A percentile compares a stretch with the other conserved stretches of the same genome.
These are phyloP conservation scores for Coemansia sp. DNA, from an alignment of 192 early-diverging fungal species.

Conservation along the genomic window DNA sequence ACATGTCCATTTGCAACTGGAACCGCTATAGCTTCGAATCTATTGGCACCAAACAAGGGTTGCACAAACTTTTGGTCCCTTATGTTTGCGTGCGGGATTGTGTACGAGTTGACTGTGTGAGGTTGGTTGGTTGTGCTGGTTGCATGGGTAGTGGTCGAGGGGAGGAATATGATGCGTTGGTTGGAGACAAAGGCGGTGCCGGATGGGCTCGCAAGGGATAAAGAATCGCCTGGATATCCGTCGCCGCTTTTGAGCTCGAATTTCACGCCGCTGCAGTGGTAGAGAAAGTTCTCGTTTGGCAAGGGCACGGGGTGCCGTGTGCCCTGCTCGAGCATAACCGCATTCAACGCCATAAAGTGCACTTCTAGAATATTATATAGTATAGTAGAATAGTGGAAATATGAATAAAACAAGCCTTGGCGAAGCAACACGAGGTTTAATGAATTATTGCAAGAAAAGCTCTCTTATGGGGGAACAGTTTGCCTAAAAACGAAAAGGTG, in stretches of 20 bases:
- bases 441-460: too few species aligned
- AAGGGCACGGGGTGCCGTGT: constrained; percentile 47
- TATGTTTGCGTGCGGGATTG: constrained; percentile 32
- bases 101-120: constrained; percentile 33
- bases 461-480: too few species aligned
- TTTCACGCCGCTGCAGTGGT: constrained; percentile 53
- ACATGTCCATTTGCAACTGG: constrained; percentile 24
- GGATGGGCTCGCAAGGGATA: constrained; percentile 14
- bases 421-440: too few species aligned
- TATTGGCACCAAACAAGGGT: constrained; percentile 47
- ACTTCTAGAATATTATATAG: too few species aligned
- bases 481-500: too few species aligned
- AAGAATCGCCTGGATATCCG: constrained; percentile 34
- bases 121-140: constrained; percentile 16
- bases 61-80: constrained; percentile 24
- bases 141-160: constrained; percentile 23
- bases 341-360: constrained; percentile 34
- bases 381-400: not conserved
- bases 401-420: too few species aligned
- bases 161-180: constrained; percentile 46
- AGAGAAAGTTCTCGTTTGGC: constrained; percentile 50
- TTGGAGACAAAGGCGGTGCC: constrained; percentile 51
- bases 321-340: constrained; percentile 38
- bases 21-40: constrained; percentile 28
- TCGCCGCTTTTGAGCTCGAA: constrained; percentile 42